These are phyloP conservation scores for Brassica napus DNA, from an alignment of 345 rosid genomes.

Conservation along the genomic window DNA sequence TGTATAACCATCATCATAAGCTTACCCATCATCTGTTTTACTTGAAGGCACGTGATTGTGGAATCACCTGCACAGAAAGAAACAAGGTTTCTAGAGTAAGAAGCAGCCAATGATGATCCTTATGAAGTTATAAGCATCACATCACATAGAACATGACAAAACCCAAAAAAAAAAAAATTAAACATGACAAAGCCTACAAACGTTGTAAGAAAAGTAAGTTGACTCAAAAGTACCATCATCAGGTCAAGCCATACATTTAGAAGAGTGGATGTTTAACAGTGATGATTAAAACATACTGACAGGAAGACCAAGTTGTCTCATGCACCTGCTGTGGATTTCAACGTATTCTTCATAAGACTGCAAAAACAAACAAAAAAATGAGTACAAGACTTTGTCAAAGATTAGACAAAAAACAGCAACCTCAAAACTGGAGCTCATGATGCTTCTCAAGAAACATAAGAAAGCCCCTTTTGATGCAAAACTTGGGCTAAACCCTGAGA, in stretches of 20 bases:
- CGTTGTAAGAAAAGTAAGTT: not conserved
- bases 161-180: not conserved
- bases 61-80: conserved; percentile 48
- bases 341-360: conserved; percentile 96
- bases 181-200: conserved; percentile 4
- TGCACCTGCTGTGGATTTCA: conserved; percentile 74
- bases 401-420: not conserved
- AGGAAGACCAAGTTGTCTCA: conserved; percentile 53
- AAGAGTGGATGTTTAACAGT: not conserved
- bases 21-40: conserved; percentile 61
- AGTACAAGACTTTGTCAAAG: conserved; percentile 27
- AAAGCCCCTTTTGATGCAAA: conserved; percentile 14
- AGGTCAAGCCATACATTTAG: not conserved
- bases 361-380: conserved; percentile 30
- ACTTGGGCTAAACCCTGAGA: conserved; percentile 2
- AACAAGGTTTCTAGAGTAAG: not conserved
- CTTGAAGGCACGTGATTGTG: conserved; percentile 51
- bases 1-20: not conserved
- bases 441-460: conserved; percentile 19
- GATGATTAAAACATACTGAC: conserved; percentile 56
- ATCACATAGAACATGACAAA: not conserved
- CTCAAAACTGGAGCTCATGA: not conserved
- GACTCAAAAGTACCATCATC: not conserved
- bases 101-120: conserved; percentile 8
- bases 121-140: conserved; percentile 8